Evolutionary conservation across 768 basidiomycete species (phyloP).

Genomic region (Kwoniella newhampshirensis): DNA sequence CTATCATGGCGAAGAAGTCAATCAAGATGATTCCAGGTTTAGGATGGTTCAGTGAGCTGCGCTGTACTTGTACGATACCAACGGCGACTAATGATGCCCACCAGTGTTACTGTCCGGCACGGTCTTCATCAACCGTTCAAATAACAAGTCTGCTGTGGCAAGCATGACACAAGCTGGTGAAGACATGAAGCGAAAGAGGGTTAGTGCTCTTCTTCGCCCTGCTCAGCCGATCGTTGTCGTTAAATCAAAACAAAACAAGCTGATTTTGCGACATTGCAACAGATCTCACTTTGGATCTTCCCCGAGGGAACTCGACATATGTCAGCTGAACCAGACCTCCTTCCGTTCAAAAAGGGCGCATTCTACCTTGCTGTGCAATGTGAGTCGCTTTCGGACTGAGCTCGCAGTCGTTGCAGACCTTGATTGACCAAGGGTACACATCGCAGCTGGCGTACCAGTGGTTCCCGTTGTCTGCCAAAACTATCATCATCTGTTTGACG

Average conservation of each 20-base stretch:
- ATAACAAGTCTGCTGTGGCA: slow-evolving; percentile 67
- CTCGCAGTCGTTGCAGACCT: no score
- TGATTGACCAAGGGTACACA: no score
- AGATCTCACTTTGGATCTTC: slow-evolving; percentile 86
- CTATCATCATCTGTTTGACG: slow-evolving; percentile 80
- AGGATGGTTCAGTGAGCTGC: slow-evolving; percentile 67
- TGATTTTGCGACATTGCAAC: slow-evolving; percentile 17
- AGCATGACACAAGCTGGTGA: slow-evolving; percentile 76
- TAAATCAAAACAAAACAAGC: no score
- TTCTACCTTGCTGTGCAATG: slow-evolving; percentile 88
- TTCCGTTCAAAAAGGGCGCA: slow-evolving; percentile 94
- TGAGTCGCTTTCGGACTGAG: no score
- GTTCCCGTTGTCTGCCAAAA: slow-evolving; percentile 89
- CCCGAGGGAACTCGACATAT: slow-evolving; percentile 89
- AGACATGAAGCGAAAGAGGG: slow-evolving; percentile 64
- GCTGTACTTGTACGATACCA: background rate
- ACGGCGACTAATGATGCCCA: background rate
- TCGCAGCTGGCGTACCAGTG: slow-evolving; percentile 72
- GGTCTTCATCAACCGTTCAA: slow-evolving; percentile 84
- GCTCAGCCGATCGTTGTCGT: background rate
- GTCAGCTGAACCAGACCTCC: slow-evolving; percentile 64
- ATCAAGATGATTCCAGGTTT: slow-evolving; percentile 75
- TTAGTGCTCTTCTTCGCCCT: slow-evolving; percentile 27
- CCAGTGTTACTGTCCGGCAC: slow-evolving; percentile 81
- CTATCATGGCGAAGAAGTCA: slow-evolving; percentile 90